A percentile compares a stretch with the other conserved stretches of the same genome.
phyloP scores from a whole-genome alignment of 495 filamentous ascomycete genomes.

The Tuber borchii region DNA sequence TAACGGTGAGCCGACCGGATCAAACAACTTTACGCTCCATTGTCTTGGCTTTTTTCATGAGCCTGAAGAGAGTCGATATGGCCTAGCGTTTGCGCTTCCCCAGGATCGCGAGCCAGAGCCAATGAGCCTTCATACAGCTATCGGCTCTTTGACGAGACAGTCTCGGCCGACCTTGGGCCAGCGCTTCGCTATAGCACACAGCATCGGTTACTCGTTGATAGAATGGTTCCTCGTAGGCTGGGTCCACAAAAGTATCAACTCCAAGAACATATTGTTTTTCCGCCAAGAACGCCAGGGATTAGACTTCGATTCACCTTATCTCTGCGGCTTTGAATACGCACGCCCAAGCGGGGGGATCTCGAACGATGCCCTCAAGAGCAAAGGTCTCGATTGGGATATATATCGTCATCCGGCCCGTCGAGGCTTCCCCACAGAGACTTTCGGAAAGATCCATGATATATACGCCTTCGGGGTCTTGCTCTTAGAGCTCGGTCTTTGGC shows the following conservation, averaged over 20 bases:
- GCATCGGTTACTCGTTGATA: constrained; percentile 17
- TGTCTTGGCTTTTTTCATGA: constrained; percentile 24
- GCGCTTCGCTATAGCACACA: constrained; percentile 20
- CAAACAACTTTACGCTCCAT: constrained; percentile 1
- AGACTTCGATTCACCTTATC: constrained; percentile 18
- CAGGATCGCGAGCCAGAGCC: constrained; percentile 2
- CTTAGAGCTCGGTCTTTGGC: constrained; percentile 39
- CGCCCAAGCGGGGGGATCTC: constrained; percentile 5
- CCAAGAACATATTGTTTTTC: constrained; percentile 43
- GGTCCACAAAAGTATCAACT: constrained; percentile 44
- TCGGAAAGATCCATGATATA: constrained; percentile 38
- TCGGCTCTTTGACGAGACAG: neutral
- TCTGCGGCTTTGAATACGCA: constrained; percentile 27
- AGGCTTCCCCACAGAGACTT: constrained; percentile 26
- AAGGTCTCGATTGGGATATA: constrained; percentile 9
- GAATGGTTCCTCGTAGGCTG: constrained; percentile 39
- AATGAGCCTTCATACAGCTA: constrained; percentile 8
- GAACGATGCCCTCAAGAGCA: neutral
- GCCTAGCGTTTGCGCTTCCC: constrained; percentile 16
- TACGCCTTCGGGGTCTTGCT: constrained; percentile 41
- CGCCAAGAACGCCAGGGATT: constrained; percentile 5
- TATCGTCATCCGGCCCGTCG: constrained; percentile 37
- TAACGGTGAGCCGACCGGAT: neutral
- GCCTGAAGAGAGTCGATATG: constrained; percentile 6
- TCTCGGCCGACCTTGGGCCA: constrained; percentile 16